Conservation (phyloP, 768 basidiomycete genomes). For the Suillus occidentalis region DNA sequence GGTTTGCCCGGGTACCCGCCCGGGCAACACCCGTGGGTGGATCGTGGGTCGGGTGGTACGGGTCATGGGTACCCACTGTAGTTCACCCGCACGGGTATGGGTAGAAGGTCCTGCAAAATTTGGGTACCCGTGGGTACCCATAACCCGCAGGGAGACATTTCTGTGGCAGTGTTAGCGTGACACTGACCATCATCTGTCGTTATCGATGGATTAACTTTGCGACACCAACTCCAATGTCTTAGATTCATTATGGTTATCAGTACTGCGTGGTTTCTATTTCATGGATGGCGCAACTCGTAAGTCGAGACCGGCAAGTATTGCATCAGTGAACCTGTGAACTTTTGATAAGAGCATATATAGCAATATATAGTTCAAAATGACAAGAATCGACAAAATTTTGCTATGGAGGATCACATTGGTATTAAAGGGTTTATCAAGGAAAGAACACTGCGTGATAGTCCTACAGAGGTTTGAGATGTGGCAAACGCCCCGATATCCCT, state of each 20-base stretch:
- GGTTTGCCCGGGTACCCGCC: background rate
- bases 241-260: background rate
- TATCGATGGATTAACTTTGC: no score
- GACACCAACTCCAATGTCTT: background rate
- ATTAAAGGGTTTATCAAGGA: no score
- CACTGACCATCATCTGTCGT: background rate
- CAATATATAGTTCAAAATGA: no score
- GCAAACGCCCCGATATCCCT: no score
- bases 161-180: background rate
- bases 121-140: background rate
- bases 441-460: no score
- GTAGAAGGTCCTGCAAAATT: background rate
- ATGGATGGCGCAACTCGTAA: background rate
- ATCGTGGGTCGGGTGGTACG: background rate
- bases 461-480: no score
- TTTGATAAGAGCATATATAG: no score
- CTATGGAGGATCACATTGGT: no score
- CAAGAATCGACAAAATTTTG: no score
- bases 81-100: background rate
- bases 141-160: background rate
- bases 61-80: background rate
- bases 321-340: no score
- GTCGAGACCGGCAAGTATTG: no score
- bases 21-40: background rate
- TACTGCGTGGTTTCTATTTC: background rate